Percentiles rank a stretch among this genome's conserved stretches.
These are phyloP conservation scores for Podila verticillata DNA, from an alignment of 192 early-diverging fungal genomes.

Conservation along the genomic window DNA sequence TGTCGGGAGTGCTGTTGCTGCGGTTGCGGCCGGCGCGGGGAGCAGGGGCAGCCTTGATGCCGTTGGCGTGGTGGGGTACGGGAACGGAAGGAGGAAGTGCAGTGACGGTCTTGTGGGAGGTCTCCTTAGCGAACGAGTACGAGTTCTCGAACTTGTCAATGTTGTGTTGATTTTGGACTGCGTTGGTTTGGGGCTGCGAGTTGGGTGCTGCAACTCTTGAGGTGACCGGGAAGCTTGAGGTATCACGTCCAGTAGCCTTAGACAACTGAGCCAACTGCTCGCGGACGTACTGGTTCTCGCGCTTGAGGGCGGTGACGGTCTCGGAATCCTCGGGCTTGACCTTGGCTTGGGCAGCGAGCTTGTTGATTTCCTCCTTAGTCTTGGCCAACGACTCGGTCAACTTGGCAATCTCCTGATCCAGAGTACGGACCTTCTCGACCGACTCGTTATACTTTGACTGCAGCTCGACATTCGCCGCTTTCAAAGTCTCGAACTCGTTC, in stretches of 20 bases:
- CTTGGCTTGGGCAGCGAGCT: slow-evolving; percentile 59
- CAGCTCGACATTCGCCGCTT: slow-evolving; percentile 65
- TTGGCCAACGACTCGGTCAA: slow-evolving; percentile 62
- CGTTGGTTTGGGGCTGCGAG: slow-evolving; percentile 20
- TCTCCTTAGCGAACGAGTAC: slow-evolving; percentile 63
- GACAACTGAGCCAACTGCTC: slow-evolving; percentile 78
- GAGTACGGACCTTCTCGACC: slow-evolving; percentile 63
- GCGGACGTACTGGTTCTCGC: slow-evolving; percentile 74
- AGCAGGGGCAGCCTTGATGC: slow-evolving; percentile 4
- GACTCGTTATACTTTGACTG: slow-evolving; percentile 70
- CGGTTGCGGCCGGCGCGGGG: slow-evolving; percentile 42
- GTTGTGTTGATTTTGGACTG: slow-evolving; percentile 8
- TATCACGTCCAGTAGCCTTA: slow-evolving; percentile 55
- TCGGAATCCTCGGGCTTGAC: slow-evolving; percentile 70
- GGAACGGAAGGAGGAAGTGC: slow-evolving; percentile 12
- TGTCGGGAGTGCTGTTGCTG: slow-evolving; percentile 61
- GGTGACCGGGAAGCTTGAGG: slow-evolving; percentile 41
- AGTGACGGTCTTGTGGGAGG: slow-evolving; percentile 25
- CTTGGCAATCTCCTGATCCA: slow-evolving; percentile 71
- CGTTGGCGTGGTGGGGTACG: slow-evolving; percentile 24
- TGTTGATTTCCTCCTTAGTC: slow-evolving; percentile 73
- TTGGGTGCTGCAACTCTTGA: slow-evolving; percentile 28
- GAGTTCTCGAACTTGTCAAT: slow-evolving; percentile 44
- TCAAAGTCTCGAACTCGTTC: slow-evolving; percentile 64
- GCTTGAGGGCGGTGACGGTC: slow-evolving; percentile 69